Evolutionary conservation across 1,139 yeast species (phyloP), one percentile per base, ranked within the genome.

Genomic region (Yamadazyma triangularis): DNA sequence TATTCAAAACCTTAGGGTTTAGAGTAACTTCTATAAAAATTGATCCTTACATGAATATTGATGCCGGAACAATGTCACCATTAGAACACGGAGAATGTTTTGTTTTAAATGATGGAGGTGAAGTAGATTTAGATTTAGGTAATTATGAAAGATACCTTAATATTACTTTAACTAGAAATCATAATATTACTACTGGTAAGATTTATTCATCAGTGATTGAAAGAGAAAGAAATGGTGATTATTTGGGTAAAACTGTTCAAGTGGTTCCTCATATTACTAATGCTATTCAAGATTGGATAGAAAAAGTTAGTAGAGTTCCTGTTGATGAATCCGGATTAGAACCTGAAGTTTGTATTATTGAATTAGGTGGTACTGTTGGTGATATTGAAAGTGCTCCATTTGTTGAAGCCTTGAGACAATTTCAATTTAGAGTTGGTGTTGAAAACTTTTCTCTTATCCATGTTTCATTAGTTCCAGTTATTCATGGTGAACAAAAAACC

Each of bases 41-140:
- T 53, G 99, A 91, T 66, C 99, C 99, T 26, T 91, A 91, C 64
- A 86, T 91, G 95, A 91, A 91, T 65, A 87, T 91, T 46, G 99
- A 91, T 64, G 99, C 99, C 28, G 99, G 99, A 49, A 91, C 99
- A 32, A 91, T 91, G 98, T 86, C 96, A 26, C 99, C 99, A 15
- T 71, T 91, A 56, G 99, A 91, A 60, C 99, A 91, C 56, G 99
- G 99, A 43, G 99, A 91, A 61, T 95, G 96, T 59, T 91, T 89
- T 56, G 97, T 93, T 32, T 73, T 91, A 52, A 85, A 91, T 58
- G 99, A 91, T 58, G 99, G 99, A 61, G 99, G 98, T 47, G 98
- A 91, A 63, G 96, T 91, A 31, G 99, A 91, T 64, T 75, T 91
- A 57, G 99, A 91, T 65, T 72, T 91, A 47, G 99, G 99, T 60